These are phyloP conservation scores for Penicillium sp. DNA, from an alignment of 2,329 filamentous ascomycete species.

Conservation along the genomic window DNA sequence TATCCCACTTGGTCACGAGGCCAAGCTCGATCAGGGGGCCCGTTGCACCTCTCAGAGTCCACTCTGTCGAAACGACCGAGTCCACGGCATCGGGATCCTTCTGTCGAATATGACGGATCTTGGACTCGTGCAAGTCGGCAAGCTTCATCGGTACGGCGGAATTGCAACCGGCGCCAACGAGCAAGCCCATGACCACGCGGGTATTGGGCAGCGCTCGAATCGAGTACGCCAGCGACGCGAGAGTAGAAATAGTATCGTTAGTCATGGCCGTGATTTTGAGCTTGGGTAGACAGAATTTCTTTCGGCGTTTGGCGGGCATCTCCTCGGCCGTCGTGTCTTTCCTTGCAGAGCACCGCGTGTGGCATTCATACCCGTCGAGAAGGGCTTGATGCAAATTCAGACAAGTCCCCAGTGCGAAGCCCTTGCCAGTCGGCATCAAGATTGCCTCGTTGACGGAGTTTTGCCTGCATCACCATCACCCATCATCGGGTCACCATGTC, in stretches of 20 bases:
- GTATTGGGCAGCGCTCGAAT: constrained; percentile 53
- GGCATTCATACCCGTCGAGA: constrained; percentile 37
- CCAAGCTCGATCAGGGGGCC: constrained; percentile 55
- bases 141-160: constrained; percentile 65
- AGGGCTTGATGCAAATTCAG: constrained; percentile 31
- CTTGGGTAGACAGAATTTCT: constrained; percentile 47
- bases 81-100: constrained; percentile 46
- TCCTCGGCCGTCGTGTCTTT: constrained; percentile 9
- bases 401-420: constrained; percentile 38
- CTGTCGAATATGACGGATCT: constrained; percentile 46
- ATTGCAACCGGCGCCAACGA: constrained; percentile 72
- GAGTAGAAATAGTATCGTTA: constrained; percentile 71
- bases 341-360: constrained; percentile 34
- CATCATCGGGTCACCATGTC: background rate
- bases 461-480: constrained; percentile 29
- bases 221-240: constrained; percentile 69
- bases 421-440: constrained; percentile 49
- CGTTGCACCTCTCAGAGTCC: constrained; percentile 67
- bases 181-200: constrained; percentile 66
- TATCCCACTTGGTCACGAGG: constrained; percentile 64
- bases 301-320: constrained; percentile 24
- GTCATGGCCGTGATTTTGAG: constrained; percentile 66
- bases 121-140: constrained; percentile 54
- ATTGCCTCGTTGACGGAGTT: constrained; percentile 46
- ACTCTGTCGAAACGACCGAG: constrained; percentile 71